Conservation (phyloP, 768 basidiomycete species). For the Pluteus cervinus region DNA sequence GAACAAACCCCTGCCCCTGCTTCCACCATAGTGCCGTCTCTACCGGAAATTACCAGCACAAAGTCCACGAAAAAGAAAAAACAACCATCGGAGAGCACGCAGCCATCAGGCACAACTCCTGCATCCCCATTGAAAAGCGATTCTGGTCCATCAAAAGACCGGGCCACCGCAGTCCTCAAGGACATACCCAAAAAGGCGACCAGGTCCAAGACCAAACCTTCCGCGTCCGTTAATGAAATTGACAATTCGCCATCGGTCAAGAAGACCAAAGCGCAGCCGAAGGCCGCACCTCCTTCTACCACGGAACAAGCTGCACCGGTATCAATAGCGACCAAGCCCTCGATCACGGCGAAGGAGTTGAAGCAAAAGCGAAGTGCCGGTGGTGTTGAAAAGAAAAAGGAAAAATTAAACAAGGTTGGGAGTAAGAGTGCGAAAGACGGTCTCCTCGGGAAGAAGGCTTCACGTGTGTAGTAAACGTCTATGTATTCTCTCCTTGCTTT, state of each 20-base stretch:
- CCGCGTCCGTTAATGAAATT: not conserved
- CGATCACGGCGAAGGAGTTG: conserved; percentile 36
- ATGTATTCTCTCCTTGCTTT: not conserved
- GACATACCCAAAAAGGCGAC: not conserved
- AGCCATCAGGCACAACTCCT: no score
- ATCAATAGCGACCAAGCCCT: no score
- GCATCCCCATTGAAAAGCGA: not conserved
- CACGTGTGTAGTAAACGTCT: conserved; percentile 19
- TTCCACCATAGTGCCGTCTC: no score
- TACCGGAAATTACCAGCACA: no score
- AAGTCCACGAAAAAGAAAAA: no score
- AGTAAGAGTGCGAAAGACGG: conserved; percentile 49
- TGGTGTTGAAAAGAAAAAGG: conserved; percentile 56
- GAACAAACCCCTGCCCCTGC: no score
- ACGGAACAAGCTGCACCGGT: conserved; percentile 1
- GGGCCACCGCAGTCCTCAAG: no score
- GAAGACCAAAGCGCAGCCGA: conserved; percentile 1
- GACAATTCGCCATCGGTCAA: not conserved
- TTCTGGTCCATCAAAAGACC: no score
- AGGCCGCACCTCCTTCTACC: not conserved
- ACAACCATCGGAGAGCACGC: no score
- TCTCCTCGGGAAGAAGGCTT: conserved; percentile 48
- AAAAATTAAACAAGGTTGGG: conserved; percentile 27
- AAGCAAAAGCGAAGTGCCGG: conserved; percentile 45
- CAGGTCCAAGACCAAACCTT: not conserved